phyloP scores from a whole-genome alignment of 495 filamentous ascomycete species.

The Staphylotrichum tortipilum region DNA sequence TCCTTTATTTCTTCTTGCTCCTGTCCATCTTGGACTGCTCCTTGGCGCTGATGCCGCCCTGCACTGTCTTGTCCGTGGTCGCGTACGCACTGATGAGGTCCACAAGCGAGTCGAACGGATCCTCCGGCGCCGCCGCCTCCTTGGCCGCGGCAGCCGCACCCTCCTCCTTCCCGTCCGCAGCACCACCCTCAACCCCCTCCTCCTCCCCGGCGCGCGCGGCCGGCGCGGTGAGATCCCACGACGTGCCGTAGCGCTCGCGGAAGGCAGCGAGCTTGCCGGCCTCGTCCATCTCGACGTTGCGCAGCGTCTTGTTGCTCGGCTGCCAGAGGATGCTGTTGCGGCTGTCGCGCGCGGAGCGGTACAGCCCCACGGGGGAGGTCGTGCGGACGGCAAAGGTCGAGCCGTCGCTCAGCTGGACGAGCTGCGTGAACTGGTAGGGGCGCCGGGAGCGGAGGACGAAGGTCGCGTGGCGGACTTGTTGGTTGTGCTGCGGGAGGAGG shows the following conservation, averaged over 20 bases:
- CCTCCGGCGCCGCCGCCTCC: slow-evolving; percentile 18
- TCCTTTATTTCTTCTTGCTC: slow-evolving; percentile 23
- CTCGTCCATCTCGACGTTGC: slow-evolving; percentile 90
- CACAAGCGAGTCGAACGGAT: slow-evolving; percentile 47
- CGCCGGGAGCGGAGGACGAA: slow-evolving; percentile 79
- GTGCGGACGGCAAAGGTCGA: slow-evolving; percentile 80
- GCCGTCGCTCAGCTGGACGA: slow-evolving; percentile 90
- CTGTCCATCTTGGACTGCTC: slow-evolving; percentile 24
- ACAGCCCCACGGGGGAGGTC: slow-evolving; percentile 70
- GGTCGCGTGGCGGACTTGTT: slow-evolving; percentile 66
- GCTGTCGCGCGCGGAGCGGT: slow-evolving; percentile 71
- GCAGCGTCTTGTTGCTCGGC: slow-evolving; percentile 63
- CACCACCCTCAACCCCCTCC: slow-evolving; percentile 8
- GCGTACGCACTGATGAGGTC: slow-evolving; percentile 65
- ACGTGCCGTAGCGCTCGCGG: slow-evolving; percentile 69
- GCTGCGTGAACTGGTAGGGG: slow-evolving; percentile 94
- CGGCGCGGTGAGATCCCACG: slow-evolving; percentile 52
- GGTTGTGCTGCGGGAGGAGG: background rate
- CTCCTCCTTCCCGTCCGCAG: slow-evolving; percentile 16
- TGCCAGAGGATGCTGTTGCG: slow-evolving; percentile 89
- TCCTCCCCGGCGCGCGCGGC: slow-evolving; percentile 11
- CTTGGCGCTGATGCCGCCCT: slow-evolving; percentile 24
- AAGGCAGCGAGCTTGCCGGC: slow-evolving; percentile 84
- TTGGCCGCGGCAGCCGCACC: slow-evolving; percentile 20
- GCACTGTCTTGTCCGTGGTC: slow-evolving; percentile 19